Conservation (phyloP, 2,329 filamentous ascomycete species). For the Colletotrichum scovillei region DNA sequence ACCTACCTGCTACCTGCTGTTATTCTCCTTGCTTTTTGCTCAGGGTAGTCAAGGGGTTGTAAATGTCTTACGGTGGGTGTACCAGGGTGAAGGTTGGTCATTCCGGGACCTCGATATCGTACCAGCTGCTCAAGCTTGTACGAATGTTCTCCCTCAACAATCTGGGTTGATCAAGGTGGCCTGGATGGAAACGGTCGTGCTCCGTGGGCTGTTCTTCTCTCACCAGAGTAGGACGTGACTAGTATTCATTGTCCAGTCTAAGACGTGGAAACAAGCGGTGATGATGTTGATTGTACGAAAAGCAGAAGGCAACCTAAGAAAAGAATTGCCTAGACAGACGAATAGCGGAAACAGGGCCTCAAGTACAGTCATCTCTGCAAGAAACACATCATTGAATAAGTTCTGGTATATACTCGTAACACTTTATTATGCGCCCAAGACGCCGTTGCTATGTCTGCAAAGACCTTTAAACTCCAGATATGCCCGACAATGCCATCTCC, state of each 20-base stretch:
- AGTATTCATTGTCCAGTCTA: neutral
- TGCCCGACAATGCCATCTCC: constrained; percentile 32
- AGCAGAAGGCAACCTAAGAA: neutral
- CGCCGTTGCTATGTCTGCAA: constrained; percentile 36
- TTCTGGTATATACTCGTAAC: constrained; percentile 17
- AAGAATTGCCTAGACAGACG: neutral
- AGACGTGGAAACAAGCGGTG: neutral
- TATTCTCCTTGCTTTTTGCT: too few relatives aligned
- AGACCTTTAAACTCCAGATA: constrained; percentile 35
- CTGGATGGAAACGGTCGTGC: too few relatives aligned
- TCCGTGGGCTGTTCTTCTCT: neutral
- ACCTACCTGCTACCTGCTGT: too few relatives aligned
- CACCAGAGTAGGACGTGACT: neutral
- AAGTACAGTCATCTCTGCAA: neutral
- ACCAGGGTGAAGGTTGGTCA: too few relatives aligned
- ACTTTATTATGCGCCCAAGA: constrained; percentile 33
- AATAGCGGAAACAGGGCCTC: neutral
- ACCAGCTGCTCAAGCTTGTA: too few relatives aligned
- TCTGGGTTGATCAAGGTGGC: too few relatives aligned
- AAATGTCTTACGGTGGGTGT: too few relatives aligned
- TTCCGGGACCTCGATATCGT: too few relatives aligned
- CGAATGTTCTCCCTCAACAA: too few relatives aligned
- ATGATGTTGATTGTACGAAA: neutral
- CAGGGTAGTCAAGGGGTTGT: too few relatives aligned
- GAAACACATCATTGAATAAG: neutral